These are phyloP conservation scores for Begonia masoniana DNA, from an alignment of 306 rosid genomes.

Conservation along the genomic window DNA sequence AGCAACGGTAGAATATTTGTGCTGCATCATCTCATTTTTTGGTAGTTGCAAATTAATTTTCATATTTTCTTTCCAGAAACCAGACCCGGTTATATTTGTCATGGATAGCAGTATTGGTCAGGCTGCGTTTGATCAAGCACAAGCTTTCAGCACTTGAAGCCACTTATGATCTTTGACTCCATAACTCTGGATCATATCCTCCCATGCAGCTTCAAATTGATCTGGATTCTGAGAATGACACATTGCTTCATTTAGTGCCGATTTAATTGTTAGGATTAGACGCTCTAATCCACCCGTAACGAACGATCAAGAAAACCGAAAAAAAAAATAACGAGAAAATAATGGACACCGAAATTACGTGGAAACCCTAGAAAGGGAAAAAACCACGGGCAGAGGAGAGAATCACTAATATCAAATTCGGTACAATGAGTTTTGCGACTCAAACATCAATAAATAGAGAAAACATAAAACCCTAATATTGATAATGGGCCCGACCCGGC, in stretches of 20 bases:
- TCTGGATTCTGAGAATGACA: constrained; percentile 40
- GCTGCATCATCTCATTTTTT: background rate
- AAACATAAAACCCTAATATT: too few relatives aligned
- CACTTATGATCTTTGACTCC: constrained; percentile 41
- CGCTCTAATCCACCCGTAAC: too few relatives aligned
- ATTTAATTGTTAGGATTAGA: too few relatives aligned
- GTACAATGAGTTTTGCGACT: too few relatives aligned
- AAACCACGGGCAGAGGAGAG: too few relatives aligned
- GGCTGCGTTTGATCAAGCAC: constrained; percentile 85
- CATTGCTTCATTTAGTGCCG: constrained; percentile 31
- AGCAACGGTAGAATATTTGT: constrained; percentile 53
- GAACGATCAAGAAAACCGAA: too few relatives aligned
- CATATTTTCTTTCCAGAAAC: constrained; percentile 33
- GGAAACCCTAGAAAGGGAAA: too few relatives aligned
- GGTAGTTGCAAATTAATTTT: constrained; percentile 2
- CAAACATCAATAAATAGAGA: too few relatives aligned
- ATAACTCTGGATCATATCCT: constrained; percentile 40
- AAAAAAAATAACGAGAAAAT: too few relatives aligned
- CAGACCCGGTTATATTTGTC: constrained; percentile 83
- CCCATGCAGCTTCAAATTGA: constrained; percentile 59
- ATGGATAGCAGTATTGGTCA: constrained; percentile 92
- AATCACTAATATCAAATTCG: too few relatives aligned
- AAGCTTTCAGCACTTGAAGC: constrained; percentile 64
- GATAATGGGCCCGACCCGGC: too few relatives aligned
- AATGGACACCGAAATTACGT: too few relatives aligned